Evolutionary conservation across 768 basidiomycete genomes (phyloP).

Genomic region (Hemileccinum rubropunctum): DNA sequence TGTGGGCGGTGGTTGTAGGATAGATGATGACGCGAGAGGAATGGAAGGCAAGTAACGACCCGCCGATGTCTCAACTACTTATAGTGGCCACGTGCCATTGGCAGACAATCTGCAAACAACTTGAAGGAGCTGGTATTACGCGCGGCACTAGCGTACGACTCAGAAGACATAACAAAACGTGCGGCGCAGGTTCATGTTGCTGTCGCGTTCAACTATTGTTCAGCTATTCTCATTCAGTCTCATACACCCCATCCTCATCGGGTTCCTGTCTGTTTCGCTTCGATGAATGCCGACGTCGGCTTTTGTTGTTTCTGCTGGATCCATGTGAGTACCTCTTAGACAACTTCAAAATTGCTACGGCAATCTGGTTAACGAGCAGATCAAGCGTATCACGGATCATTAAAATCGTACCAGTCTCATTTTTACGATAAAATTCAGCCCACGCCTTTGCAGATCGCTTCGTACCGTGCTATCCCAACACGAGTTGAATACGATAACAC

Average conservation of each 20-base stretch:
- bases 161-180: conserved; percentile 1
- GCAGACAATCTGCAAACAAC: conserved; percentile 8
- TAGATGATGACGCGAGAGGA: conserved; percentile 2
- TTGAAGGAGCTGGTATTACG: conserved; percentile 15
- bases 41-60: conserved; percentile 4
- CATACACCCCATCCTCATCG: conserved; percentile 22
- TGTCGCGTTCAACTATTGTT: conserved; percentile 4
- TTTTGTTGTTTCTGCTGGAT: conserved; percentile 8
- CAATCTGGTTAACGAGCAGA: conserved; percentile 5
- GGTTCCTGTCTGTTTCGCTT: conserved; percentile 16
- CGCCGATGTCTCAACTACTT: conserved; percentile 20
- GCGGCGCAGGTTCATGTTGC: not conserved
- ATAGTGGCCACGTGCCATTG: conserved; percentile 29
- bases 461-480: conserved; percentile 43
- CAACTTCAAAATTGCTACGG: conserved; percentile 24
- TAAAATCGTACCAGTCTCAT: conserved; percentile 44
- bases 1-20: conserved; percentile 8
- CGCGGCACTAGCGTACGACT: not conserved
- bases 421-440: conserved; percentile 56
- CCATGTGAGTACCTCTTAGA: conserved; percentile 25
- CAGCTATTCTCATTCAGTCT: conserved; percentile 14
- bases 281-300: conserved; percentile 22
- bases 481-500: conserved; percentile 1
- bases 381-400: not conserved
- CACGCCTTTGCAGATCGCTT: conserved; percentile 53